phyloP scores from a whole-genome alignment of 116 monocot species.

The Trichopus zeylanicus region DNA sequence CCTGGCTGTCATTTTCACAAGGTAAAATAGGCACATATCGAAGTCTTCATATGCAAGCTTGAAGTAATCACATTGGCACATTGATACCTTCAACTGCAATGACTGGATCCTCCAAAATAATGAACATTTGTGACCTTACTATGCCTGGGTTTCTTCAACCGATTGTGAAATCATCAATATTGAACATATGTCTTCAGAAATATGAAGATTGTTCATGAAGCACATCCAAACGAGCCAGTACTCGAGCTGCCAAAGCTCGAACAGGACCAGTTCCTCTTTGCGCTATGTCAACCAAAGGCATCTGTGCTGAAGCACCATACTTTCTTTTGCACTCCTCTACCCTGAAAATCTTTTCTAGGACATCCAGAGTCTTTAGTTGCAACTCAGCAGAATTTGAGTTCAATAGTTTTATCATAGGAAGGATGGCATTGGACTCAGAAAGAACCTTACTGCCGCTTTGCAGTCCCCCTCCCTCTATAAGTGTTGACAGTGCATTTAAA shows the following conservation, averaged over 20 bases:
- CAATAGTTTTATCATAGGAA: slow-evolving; percentile 16
- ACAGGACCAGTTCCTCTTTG: slow-evolving; percentile 21
- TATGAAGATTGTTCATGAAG: slow-evolving; percentile 32
- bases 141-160: too few relatives aligned
- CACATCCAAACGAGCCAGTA: slow-evolving; percentile 27
- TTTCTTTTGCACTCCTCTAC: slow-evolving; percentile 21
- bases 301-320: slow-evolving; percentile 20
- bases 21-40: too few relatives aligned
- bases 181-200: slow-evolving; percentile 14
- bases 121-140: too few relatives aligned
- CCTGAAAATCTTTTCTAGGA: slow-evolving; percentile 28
- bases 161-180: too few relatives aligned
- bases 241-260: slow-evolving; percentile 18
- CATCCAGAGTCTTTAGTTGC: slow-evolving; percentile 11
- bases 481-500: slow-evolving; percentile 23
- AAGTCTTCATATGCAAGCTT: too few relatives aligned
- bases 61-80: too few relatives aligned
- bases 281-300: slow-evolving; percentile 30
- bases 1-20: too few relatives aligned
- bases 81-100: too few relatives aligned
- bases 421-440: slow-evolving; percentile 8
- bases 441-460: slow-evolving; percentile 22
- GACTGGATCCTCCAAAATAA: too few relatives aligned
- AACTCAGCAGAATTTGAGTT: slow-evolving; percentile 8
- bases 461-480: slow-evolving; percentile 20